Evolutionary conservation across 805 yeast species (phyloP), one percentile per base, ranked within the genome.

Genomic region (Soucietia sequanensis): DNA sequence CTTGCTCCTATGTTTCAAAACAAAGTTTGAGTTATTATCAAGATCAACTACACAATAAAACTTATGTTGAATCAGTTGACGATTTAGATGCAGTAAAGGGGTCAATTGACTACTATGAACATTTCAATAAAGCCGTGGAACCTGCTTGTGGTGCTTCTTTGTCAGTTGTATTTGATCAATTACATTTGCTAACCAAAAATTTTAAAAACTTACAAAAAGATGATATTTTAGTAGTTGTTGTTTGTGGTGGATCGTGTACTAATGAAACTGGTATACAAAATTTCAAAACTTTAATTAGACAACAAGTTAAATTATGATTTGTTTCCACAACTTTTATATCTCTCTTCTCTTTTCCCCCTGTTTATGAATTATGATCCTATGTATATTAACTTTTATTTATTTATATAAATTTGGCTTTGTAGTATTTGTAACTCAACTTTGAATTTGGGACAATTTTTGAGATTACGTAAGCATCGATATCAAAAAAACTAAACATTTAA

Each of bases 131-230:
- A 30, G 57, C 77, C 16, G 75, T 80, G 0, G 88, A 82, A 52
- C 87, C 87, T 0, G 88, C 88, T 1, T 82, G 88, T 54, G 87
- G 87, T 3, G 84, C 84, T 2, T 76, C 86, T 0, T 52, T 82
- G 19, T 71, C 81, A 15, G 65, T 78, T 13, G 72, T 69, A n/a
- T 74, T 70, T 46, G 50, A 68, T 30, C 56, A 57, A 39, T 32
- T 58, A 9, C 56, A 51, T 4, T 36, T 59, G 15, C 39, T 71
- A 24, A 38, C 43, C 18, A 37, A 58, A 14, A 30, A 41, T 15
- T 49, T 58, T 33, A 52, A 52, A 3, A 40, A 54, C 26, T 46
- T 73, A 31, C 25, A 47, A 4, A 33, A 51, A 8, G 74, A 75
- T 29, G 70, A 66, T 34, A 60, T 74, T 7, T 58, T 80, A 2